A percentile compares a stretch with the other conserved stretches of the same genome.
Conservation (phyloP, 2,329 filamentous ascomycete genomes). For the Hymenoscyphus fraxineus region DNA sequence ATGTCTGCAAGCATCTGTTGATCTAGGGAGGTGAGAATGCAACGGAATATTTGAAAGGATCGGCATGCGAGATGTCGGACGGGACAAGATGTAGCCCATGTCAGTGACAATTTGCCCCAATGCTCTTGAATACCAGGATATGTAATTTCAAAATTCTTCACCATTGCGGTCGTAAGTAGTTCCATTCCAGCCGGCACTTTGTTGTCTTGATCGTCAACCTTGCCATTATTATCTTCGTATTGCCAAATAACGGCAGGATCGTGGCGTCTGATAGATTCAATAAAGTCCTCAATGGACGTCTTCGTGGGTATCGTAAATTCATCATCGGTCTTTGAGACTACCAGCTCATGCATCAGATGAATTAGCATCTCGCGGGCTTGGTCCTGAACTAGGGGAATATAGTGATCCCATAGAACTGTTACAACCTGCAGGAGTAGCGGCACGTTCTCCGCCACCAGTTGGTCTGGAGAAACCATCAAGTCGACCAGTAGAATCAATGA, state of each 20-base stretch:
- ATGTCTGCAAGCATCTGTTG: constrained; percentile 95
- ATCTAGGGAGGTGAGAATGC: constrained; percentile 85
- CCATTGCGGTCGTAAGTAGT: constrained; percentile 73
- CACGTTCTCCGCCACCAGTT: constrained; percentile 73
- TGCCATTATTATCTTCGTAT: constrained; percentile 89
- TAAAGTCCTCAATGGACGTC: constrained; percentile 77
- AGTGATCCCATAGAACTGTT: constrained; percentile 95
- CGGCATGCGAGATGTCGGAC: constrained; percentile 92
- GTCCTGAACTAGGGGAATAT: constrained; percentile 90
- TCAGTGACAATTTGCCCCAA: constrained; percentile 85
- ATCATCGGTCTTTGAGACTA: constrained; percentile 75
- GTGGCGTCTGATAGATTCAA: constrained; percentile 81
- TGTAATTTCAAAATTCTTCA: constrained; percentile 78
- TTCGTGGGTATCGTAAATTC: constrained; percentile 59
- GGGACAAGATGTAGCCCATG: constrained; percentile 95
- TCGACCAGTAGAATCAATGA: constrained; percentile 93
- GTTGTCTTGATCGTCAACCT: constrained; percentile 65
- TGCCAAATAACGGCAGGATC: constrained; percentile 85
- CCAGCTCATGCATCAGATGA: constrained; percentile 91
- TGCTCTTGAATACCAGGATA: constrained; percentile 85
- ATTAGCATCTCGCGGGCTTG: constrained; percentile 97
- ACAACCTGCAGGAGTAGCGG: constrained; percentile 87
- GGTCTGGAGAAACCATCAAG: constrained; percentile 87
- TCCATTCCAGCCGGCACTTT: constrained; percentile 88
- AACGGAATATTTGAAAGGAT: constrained; percentile 96